Conservation (phyloP, 331 rosid genomes). For the Malus hybrid region DNA sequence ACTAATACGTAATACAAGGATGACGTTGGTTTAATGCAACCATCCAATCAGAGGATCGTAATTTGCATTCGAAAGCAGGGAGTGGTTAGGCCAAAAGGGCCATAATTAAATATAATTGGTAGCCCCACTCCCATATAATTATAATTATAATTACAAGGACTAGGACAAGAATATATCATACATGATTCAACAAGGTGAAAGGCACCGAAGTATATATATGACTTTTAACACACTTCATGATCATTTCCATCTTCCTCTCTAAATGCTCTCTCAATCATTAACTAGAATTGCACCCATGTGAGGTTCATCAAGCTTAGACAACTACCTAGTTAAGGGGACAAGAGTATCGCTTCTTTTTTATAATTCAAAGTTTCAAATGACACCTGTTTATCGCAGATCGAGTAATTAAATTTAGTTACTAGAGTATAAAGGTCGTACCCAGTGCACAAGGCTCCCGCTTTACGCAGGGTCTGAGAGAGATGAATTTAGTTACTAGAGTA, state of each 20-base stretch:
- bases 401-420: no score
- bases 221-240: slow-evolving; percentile 14
- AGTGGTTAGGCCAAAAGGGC: slow-evolving; percentile 35
- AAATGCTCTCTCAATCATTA: slow-evolving; percentile 47
- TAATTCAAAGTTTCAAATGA: background rate
- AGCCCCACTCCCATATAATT: slow-evolving; percentile 24
- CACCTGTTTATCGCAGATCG: accelerated
- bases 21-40: slow-evolving; percentile 1
- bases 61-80: slow-evolving; percentile 19
- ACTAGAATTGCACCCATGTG: slow-evolving; percentile 53
- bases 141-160: slow-evolving; percentile 25
- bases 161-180: background rate
- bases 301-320: slow-evolving; percentile 21
- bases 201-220: slow-evolving; percentile 1
- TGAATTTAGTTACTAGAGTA: no score
- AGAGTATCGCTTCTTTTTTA: background rate
- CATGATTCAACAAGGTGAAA: slow-evolving; percentile 16
- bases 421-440: no score
- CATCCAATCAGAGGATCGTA: slow-evolving; percentile 23
- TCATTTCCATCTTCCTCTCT: slow-evolving; percentile 28
- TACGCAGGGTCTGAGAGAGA: no score
- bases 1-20: background rate
- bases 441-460: no score
- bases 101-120: slow-evolving; percentile 25
- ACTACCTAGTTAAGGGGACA: background rate